phyloP scores from a whole-genome alignment of 257 asterid genomes.

The Primulina huaijiensis region DNA sequence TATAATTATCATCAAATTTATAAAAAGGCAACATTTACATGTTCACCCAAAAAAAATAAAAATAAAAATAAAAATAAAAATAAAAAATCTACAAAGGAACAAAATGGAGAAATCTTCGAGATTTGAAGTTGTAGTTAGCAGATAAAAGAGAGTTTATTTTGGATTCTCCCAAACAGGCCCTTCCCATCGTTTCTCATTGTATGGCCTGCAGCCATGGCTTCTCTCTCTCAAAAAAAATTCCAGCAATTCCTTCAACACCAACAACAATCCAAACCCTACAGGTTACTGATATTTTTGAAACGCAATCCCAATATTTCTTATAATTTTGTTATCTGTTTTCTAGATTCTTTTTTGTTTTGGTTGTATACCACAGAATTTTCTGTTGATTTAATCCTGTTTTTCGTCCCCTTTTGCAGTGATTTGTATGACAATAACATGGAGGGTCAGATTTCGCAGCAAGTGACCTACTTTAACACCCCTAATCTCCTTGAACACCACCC shows the following conservation, averaged over 20 bases:
- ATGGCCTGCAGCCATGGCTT: constrained; percentile 55
- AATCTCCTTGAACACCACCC: constrained; percentile 84
- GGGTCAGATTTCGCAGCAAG: constrained; percentile 71
- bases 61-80: no score
- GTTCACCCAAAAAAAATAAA: no score
- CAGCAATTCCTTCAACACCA: constrained; percentile 58
- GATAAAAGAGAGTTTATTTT: constrained; percentile 17
- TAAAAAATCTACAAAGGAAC: no score
- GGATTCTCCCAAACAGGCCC: constrained; percentile 18
- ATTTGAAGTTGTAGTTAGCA: constrained; percentile 21
- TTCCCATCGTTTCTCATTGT: constrained; percentile 19
- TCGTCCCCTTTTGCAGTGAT: constrained; percentile 46
- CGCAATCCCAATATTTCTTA: not conserved
- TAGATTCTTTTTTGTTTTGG: constrained; percentile 2
- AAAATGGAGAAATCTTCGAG: constrained; percentile 27
- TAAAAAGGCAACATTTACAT: no score
- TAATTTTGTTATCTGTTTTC: not conserved
- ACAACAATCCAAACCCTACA: constrained; percentile 52
- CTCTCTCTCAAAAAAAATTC: constrained; percentile 65
- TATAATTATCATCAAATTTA: no score
- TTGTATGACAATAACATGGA: constrained; percentile 61
- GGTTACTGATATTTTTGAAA: constrained; percentile 33
- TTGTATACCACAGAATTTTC: not conserved
- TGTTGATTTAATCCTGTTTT: constrained; percentile 17
- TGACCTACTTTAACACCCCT: constrained; percentile 57